Conservation (phyloP, 2,329 filamentous ascomycete genomes). For the Sporothrix pseudoabietina region DNA sequence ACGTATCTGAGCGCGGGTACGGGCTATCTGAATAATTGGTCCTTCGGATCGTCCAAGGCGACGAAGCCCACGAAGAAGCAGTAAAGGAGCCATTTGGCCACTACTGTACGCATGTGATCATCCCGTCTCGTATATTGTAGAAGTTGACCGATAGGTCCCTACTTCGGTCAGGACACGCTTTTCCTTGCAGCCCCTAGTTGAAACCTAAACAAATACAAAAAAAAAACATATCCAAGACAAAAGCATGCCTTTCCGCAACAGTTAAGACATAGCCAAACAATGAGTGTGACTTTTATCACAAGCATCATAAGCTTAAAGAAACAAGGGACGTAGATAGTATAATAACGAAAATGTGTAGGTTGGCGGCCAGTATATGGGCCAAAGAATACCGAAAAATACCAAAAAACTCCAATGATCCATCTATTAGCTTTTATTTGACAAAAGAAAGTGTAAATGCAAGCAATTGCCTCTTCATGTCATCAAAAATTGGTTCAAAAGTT, state of each 20-base stretch:
- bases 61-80: conserved; percentile 37
- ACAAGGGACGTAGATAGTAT: not conserved
- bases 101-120: not conserved
- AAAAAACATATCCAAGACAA: not conserved
- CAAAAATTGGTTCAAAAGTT: not conserved
- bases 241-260: not conserved
- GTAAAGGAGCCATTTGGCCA: not conserved
- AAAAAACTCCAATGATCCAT: conserved; percentile 15
- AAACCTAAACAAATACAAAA: not conserved
- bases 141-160: not conserved
- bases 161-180: too few species aligned
- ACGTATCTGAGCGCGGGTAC: conserved; percentile 77
- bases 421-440: conserved; percentile 13
- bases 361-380: not conserved
- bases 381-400: not conserved
- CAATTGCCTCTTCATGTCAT: not conserved
- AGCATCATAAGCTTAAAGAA: conserved; percentile 23
- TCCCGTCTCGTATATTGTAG: not conserved
- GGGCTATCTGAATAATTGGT: conserved; percentile 70
- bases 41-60: conserved; percentile 44
- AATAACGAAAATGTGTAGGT: not conserved
- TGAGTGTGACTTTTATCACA: not conserved
- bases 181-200: not conserved
- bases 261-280: not conserved
- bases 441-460: conserved; percentile 3